phyloP scores from a whole-genome alignment of 1,284 basidiomycete species.

The Phellopilus nigrolimitatus region DNA sequence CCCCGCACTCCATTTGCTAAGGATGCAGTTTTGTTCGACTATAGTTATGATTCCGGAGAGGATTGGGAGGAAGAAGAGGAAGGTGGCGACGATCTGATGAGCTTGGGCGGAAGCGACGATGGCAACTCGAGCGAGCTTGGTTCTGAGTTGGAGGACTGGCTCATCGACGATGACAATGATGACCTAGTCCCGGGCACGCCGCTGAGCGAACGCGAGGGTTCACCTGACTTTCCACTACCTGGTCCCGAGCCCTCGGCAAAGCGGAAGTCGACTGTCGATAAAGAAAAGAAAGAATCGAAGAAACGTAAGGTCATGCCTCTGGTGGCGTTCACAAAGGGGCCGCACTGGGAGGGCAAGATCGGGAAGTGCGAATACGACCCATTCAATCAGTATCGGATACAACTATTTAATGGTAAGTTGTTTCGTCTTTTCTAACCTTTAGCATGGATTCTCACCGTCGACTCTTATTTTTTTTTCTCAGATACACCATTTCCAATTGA shows the following conservation, averaged over 20 bases:
- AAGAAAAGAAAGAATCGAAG: constrained; percentile 46
- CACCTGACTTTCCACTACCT: constrained; percentile 36
- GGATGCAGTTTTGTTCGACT: constrained; percentile 70
- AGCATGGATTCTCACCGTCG: neutral
- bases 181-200: constrained; percentile 38
- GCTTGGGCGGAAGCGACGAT: constrained; percentile 58
- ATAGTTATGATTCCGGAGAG: constrained; percentile 79
- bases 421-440: neutral
- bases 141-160: constrained; percentile 64
- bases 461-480: constrained; percentile 30
- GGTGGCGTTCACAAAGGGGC: constrained; percentile 73
- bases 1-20: constrained; percentile 70
- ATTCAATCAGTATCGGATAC: constrained; percentile 66
- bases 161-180: constrained; percentile 71
- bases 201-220: constrained; percentile 36
- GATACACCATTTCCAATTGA: constrained; percentile 71
- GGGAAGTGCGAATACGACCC: constrained; percentile 58
- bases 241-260: constrained; percentile 39
- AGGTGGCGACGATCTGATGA: constrained; percentile 68
- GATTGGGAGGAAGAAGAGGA: constrained; percentile 80
- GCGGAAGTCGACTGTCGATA: constrained; percentile 45
- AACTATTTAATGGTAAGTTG: constrained; percentile 67
- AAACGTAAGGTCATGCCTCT: constrained; percentile 71
- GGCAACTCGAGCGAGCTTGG: constrained; percentile 52
- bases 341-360: constrained; percentile 64